Base-by-base conservation (phyloP, 805 yeast species). In the Pichia nakasei region DNA sequence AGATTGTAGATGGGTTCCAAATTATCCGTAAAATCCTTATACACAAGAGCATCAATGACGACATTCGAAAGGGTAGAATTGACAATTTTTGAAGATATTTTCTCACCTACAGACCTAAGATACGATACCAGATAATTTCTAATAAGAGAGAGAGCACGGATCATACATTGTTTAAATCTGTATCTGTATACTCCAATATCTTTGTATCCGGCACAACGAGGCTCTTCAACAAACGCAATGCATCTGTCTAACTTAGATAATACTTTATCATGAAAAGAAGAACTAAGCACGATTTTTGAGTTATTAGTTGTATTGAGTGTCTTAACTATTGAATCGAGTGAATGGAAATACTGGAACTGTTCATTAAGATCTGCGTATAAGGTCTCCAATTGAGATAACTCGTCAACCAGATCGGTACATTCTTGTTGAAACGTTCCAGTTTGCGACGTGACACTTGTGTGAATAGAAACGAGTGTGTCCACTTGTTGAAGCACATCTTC, bases 111-210 rank as follows among this genome's bases (percentile, higher is more conserved):
- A 1, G n/a, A 15, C 15, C 32, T 67, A 35, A 76, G 57, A 29
- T 68, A 70, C n/a, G 60, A 60, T 9, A 68, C 68, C 43, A 85
- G 62, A 56, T 80, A 86, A 54, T 81, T 85, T 49, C 82, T 73
- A 15, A 87, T 75, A 47, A 91, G 66, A 0, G 93, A 78, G 38
- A 87, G 69, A 1, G 94, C 81, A 46, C 96, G 72, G 1, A 89
- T 79, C 72, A 87, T 70, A 55, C 96, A 85, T 53, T 85, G 94
- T 48, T 84, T 76, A 64, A 85, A 86, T 46, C 89, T 73, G 49
- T 79, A 76, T 39, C 72, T 73, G 58, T 85, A 87, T 2, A 76
- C 56, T 22, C 80, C 91, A 11, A 76, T 67, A 43, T 88, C 95
- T 55, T 76, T 79, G 55, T 83, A 82, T 9, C 57, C 48, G 5